Evolutionary conservation across 140 eudicot species (phyloP), one percentile per base, ranked within the genome.

Genomic region (Senecio squalidus): DNA sequence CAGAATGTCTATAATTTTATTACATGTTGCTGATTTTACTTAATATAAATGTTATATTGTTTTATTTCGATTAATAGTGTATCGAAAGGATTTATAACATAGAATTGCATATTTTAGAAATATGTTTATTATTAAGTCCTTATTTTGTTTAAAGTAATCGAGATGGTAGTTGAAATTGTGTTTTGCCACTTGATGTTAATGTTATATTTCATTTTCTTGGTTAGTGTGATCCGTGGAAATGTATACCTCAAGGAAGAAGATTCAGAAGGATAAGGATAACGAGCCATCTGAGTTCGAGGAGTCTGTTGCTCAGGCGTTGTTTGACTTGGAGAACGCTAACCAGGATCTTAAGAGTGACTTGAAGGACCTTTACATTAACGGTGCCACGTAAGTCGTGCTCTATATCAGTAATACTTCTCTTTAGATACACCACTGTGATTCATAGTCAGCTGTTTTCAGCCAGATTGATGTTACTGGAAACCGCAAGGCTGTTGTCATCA

Each of bases 251-350:
- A 66, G 57, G 69, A 76, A 64, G 79, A 82, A 85, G 72, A 85
- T 82, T 9, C 82, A 77, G 48, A 85, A 85, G 55, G 90, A 84
- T 55, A 84, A 81, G 79, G 94, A 81, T 67, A 80, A 78, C 45
- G 94, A 88, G 8, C 91, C 91, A 21, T 62, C 85, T 0, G 96
- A 88, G 39, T 84, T 84, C 62, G 94, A 88, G 62, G 95, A 76
- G 64, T 60, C 78, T 31, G 95, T 88, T 67, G 85, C 84, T 17
- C 95, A 84, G 94, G 94, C 94, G 6, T 63, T 84, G 60, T 84
- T 81, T 40, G 94, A 84, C 31, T 43, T 84, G 85, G 94, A 84
- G 64, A 81, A 78, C 18, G 79, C 94, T 28, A 84, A 81, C 72
- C 86, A 78, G 21, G 94, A 85, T 48, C 84, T 85, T 2, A 85